phyloP scores from a whole-genome alignment of 2,329 filamentous ascomycete species.

The Nemania sp. region DNA sequence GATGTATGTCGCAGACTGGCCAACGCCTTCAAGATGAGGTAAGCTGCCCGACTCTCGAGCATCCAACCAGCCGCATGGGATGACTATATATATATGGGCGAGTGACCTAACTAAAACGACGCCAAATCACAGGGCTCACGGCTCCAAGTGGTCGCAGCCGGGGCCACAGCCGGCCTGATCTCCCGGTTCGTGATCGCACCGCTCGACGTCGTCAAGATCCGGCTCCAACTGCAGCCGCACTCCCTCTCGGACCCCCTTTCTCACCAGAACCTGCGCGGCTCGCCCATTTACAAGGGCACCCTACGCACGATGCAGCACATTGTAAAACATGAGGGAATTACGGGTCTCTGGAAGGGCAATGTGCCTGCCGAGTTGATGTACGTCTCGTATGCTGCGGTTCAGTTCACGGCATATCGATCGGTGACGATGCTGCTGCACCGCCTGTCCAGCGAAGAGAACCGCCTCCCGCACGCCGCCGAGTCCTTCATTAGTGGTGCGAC shows the following conservation, averaged over 20 bases:
- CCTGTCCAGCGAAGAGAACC: conserved; percentile 53
- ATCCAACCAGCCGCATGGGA: neutral
- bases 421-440: conserved; percentile 74
- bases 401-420: conserved; percentile 90
- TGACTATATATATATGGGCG: no score
- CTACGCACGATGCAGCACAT: conserved; percentile 82
- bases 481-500: conserved; percentile 86
- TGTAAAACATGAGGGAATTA: conserved; percentile 82
- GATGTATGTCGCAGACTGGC: conserved; percentile 59
- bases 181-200: conserved; percentile 95
- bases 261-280: conserved; percentile 60
- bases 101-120: conserved; percentile 23
- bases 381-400: conserved; percentile 86
- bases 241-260: conserved; percentile 80
- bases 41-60: conserved; percentile 38
- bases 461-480: conserved; percentile 74
- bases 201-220: conserved; percentile 97
- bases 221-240: conserved; percentile 91
- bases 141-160: conserved; percentile 67
- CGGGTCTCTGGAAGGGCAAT: conserved; percentile 96
- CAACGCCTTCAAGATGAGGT: conserved; percentile 71
- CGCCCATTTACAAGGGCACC: conserved; percentile 78
- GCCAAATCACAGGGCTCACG: conserved; percentile 60
- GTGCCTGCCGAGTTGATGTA: conserved; percentile 96
- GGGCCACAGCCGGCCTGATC: conserved; percentile 80